These are phyloP conservation scores for Falciphora oryzae DNA, from an alignment of 2,329 filamentous ascomycete genomes.

Conservation along the genomic window DNA sequence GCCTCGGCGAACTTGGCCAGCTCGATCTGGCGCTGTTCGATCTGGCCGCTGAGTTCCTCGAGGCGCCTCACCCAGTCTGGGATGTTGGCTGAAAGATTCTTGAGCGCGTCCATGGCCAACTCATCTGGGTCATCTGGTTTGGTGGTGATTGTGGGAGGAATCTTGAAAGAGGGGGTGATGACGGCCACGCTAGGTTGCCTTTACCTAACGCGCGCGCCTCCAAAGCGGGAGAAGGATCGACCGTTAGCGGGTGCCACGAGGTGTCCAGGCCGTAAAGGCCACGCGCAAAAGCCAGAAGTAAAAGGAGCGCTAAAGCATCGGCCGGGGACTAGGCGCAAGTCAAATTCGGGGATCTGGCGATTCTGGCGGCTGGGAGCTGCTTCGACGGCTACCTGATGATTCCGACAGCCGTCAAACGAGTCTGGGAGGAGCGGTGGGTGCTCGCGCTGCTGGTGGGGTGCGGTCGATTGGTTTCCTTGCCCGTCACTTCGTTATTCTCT, in stretches of 20 bases:
- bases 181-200: not conserved
- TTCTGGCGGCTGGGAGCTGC: too few species aligned
- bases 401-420: too few species aligned
- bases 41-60: slow-evolving; percentile 54
- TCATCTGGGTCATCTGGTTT: not conserved
- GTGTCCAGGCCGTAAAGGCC: too few species aligned
- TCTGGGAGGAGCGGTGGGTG: too few species aligned
- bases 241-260: too few species aligned
- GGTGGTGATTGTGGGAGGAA: not conserved
- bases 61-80: slow-evolving; percentile 55
- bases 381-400: too few species aligned
- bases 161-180: not conserved
- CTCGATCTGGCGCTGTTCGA: slow-evolving; percentile 55
- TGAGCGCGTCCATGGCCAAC: slow-evolving; percentile 48
- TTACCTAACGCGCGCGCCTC: not conserved
- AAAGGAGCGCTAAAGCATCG: not conserved
- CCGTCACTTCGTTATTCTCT: too few species aligned
- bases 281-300: too few species aligned
- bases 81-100: slow-evolving; percentile 47
- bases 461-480: too few species aligned
- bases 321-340: too few species aligned
- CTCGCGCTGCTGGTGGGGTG: too few species aligned
- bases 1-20: slow-evolving; percentile 37
- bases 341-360: too few species aligned
- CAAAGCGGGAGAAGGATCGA: not conserved